Evolutionary conservation across 805 yeast species (phyloP), one percentile per base, ranked within the genome.

Genomic region (Barnettozyma populi): DNA sequence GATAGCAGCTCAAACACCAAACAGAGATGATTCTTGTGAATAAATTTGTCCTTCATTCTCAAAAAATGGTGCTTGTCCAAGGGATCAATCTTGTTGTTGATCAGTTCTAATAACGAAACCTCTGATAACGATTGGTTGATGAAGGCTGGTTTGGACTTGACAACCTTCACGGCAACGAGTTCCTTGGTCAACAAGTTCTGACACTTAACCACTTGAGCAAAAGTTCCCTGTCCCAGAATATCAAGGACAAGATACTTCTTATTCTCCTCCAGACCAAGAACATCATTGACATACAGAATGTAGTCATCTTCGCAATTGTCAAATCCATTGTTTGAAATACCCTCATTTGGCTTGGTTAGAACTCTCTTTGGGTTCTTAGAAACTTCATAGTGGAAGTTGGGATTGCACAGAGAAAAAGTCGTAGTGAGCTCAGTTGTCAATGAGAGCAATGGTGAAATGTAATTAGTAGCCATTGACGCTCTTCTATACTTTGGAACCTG

Each of bases 181-280:
- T 88, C 92, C 61, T 89, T 94, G 1, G 64, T 61, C 41, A 65
- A 67, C 52, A 72, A 54, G 57, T 82, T 78, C 63, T 88, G 96
- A 67, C 97, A 92, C 68, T 92, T 94, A 37, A 90, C 95, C 41
- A 94, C 99, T 68, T 94, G 98, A 9, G 99, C 99, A 73, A 94
- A 94, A 1, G 99, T 90, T 2, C 99, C 99, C 52, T 90, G 92
- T 1, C 99, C 99, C 37, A 94, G 68, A 14, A 94, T 74, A 65
- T 92, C 98, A 49, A 94, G 70, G 5, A 94, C 97, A 59, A 94
- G 74, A 63, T 90, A 92, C 61, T 87, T 86, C 46, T 90, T 74
- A 49, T 88, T 90, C 54, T 87, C 94, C 56, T 85, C 88, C 4
- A 80, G 74, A 5, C 99, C 98, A 36, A 94, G 69, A 21, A 94